phyloP scores from a whole-genome alignment of 768 basidiomycete species.

The Tubosaeta sp. region DNA sequence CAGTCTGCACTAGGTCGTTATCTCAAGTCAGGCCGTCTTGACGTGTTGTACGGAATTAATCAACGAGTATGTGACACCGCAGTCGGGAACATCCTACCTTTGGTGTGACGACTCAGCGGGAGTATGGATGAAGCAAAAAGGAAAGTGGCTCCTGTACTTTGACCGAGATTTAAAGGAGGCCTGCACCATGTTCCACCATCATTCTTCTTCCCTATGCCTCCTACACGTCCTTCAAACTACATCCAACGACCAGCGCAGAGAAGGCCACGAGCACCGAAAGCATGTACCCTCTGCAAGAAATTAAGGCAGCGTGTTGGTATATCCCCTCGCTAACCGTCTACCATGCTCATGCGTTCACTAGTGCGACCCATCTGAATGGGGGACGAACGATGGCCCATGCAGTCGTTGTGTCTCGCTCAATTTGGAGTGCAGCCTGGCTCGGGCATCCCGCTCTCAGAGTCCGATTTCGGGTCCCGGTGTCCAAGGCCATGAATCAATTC shows the following conservation, averaged over 20 bases:
- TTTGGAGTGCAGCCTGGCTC: slow-evolving; percentile 12
- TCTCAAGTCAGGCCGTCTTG: slow-evolving; percentile 12
- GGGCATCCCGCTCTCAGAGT: slow-evolving; percentile 19
- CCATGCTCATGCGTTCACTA: slow-evolving; percentile 7
- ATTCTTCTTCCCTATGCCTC: slow-evolving; percentile 15
- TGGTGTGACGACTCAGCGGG: slow-evolving; percentile 8
- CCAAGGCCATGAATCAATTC: slow-evolving; percentile 10
- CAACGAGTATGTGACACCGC: slow-evolving; percentile 12
- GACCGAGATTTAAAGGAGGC: slow-evolving; percentile 18
- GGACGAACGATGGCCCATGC: slow-evolving; percentile 16
- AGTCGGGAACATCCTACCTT: slow-evolving; percentile 6
- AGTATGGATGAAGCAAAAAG: slow-evolving; percentile 7
- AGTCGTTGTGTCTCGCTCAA: slow-evolving; percentile 16
- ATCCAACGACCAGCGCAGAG: slow-evolving; percentile 8
- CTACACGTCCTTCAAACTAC: slow-evolving; percentile 4
- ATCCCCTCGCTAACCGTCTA: neutral
- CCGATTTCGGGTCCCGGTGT: slow-evolving; percentile 10
- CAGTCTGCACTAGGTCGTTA: slow-evolving; percentile 8
- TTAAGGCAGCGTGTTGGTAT: slow-evolving; percentile 17
- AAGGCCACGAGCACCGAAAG: slow-evolving; percentile 11
- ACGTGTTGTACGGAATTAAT: slow-evolving; percentile 14
- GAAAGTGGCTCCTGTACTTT: slow-evolving; percentile 3
- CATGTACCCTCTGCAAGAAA: slow-evolving; percentile 19
- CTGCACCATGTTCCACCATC: slow-evolving; percentile 2
- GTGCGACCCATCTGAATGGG: slow-evolving; percentile 19